These are phyloP conservation scores for Iberis pinnata DNA, from an alignment of 345 rosid genomes.

Conservation along the genomic window DNA sequence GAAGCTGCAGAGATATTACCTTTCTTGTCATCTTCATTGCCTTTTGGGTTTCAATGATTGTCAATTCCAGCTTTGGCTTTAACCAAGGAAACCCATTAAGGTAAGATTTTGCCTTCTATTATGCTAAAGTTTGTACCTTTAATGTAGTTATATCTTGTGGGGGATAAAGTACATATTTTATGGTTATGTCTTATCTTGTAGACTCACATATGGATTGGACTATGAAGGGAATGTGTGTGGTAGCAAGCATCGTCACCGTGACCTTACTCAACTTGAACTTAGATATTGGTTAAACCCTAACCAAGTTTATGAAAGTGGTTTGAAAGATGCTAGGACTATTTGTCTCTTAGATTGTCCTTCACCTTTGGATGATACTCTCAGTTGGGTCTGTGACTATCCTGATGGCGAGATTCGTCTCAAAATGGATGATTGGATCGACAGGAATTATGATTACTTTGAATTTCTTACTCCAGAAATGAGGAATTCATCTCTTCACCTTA, in stretches of 20 bases:
- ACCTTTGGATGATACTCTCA: conserved; percentile 69
- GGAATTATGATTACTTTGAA: conserved; percentile 84
- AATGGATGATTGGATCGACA: conserved; percentile 76
- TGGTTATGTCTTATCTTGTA: conserved; percentile 29
- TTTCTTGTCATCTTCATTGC: conserved; percentile 76
- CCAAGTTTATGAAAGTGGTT: conserved; percentile 90
- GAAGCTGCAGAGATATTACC: conserved; percentile 85
- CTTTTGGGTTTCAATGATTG: conserved; percentile 97
- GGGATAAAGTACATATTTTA: conserved; percentile 11
- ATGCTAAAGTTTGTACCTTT: conserved; percentile 16
- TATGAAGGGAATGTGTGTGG: conserved; percentile 96
- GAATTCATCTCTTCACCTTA: conserved; percentile 85
- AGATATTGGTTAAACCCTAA: conserved; percentile 89
- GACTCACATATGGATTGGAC: conserved; percentile 95
- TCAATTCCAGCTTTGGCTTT: conserved; percentile 96
- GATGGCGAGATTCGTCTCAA: conserved; percentile 84
- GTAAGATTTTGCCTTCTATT: conserved; percentile 28
- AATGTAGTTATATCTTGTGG: not conserved
- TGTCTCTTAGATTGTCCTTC: conserved; percentile 87
- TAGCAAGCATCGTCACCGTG: conserved; percentile 66
- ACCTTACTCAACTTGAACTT: conserved; percentile 69
- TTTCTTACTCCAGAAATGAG: conserved; percentile 91
- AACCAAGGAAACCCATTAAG: conserved; percentile 84
- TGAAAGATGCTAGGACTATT: conserved; percentile 82
- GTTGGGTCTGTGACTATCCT: conserved; percentile 98